Evolutionary conservation across 1,284 basidiomycete species (phyloP).

Genomic region (Pyrrhoderma lamaoense): DNA sequence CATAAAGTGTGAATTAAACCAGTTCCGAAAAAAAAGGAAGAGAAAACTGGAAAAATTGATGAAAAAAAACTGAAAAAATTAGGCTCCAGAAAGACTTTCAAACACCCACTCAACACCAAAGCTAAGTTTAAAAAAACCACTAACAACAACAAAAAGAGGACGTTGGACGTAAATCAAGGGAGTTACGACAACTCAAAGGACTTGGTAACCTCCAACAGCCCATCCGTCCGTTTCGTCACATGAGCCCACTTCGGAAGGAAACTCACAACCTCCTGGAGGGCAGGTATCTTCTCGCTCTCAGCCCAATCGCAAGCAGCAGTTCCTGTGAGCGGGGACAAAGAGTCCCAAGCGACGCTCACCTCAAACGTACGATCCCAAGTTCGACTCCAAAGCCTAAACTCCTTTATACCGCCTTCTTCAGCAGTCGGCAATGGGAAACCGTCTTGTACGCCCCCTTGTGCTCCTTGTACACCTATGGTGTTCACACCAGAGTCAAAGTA

Average conservation of each 20-base stretch:
- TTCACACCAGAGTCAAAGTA: conserved; percentile 44
- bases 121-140: no score
- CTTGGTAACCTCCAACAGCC: conserved; percentile 52
- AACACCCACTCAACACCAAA: no score
- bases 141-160: no score
- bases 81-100: no score
- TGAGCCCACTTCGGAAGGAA: conserved; percentile 66
- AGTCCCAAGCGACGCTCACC: conserved; percentile 42
- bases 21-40: no score
- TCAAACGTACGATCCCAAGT: conserved; percentile 56
- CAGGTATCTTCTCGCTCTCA: conserved; percentile 68
- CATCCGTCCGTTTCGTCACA: conserved; percentile 50
- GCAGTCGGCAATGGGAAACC: conserved; percentile 35
- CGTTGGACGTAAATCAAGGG: no score
- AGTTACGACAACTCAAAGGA: conserved; percentile 28
- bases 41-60: no score
- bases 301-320: conserved; percentile 62
- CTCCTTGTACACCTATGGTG: conserved; percentile 31
- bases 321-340: conserved; percentile 34
- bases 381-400: conserved; percentile 59
- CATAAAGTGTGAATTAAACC: no score
- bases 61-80: no score
- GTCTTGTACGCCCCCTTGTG: conserved; percentile 32
- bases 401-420: conserved; percentile 30
- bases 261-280: conserved; percentile 58